Evolutionary conservation across 2,329 filamentous ascomycete genomes (phyloP), one percentile per base, ranked within the genome.

Genomic region (Mollisia scopiformis): DNA sequence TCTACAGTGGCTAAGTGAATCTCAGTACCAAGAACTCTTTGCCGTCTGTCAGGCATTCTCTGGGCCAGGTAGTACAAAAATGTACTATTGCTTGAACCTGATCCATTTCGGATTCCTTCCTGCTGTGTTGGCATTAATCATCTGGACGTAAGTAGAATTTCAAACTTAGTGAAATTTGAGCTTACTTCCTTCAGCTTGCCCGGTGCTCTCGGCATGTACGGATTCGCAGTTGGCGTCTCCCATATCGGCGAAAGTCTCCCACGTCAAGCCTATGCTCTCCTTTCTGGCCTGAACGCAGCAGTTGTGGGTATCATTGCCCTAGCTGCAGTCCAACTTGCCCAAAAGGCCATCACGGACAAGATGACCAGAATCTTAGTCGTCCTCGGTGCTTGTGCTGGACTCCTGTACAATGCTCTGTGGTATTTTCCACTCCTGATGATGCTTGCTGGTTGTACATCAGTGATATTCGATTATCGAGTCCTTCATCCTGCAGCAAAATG

Each of bases 371-470:
- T 88, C 0, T 66, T 92, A 1, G 85, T 92, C 0, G 87, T 91
- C 14, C 68, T 88, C 4, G 83, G 83, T 2, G 89, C 79, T 0
- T 79, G 82, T 6, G 88, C 87, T 0, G 90, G 89, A 0, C 75
- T 93, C 66, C 78, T 89, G 50, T 92, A 92, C 66, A 91, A 86
- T 54, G 84, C 88, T 0, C 74, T 92, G 0, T 93, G 90, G 90
- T 93, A 90, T 66, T 92, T 91, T 51, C 90, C 90, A 0, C 67
- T 85, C 0, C 70, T 93, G 5, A 88, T 92, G 74, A 66, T 82
- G 0, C 64, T 78, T 1, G 83, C 82, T 0, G 89, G 88, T 0
- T 8, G 80, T 1, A 72, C 74, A 0, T 84, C 85, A 0, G 71
- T 86, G 0, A 53, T 83, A 0, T 86, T 84, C 78, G 88, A 91